Conservation (phyloP, 2,329 filamentous ascomycete species). For the Fusarium tuaranense region DNA sequence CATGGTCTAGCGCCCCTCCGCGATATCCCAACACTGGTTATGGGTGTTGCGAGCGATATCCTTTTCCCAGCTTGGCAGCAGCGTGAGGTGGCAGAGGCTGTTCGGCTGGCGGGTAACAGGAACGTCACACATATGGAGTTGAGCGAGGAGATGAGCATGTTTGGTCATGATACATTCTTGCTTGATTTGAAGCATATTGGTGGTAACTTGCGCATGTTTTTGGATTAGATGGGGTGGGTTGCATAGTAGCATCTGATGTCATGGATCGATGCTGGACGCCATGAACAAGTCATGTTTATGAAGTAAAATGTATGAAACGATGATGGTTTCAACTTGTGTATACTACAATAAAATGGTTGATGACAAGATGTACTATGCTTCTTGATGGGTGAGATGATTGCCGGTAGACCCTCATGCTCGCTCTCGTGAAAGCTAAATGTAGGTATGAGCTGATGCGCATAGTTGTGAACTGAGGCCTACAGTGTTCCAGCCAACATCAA, state of each 20-base stretch:
- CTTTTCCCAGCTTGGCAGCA: conserved; percentile 99
- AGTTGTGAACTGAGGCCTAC: neutral
- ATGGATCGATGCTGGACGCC: neutral
- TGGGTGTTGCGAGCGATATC: conserved; percentile 96
- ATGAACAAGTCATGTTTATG: neutral
- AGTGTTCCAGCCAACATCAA: neutral
- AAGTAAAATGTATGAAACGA: neutral
- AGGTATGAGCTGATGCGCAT: neutral
- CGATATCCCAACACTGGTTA: conserved; percentile 84
- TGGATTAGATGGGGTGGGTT: conserved; percentile 62
- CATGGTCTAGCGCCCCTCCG: conserved; percentile 77
- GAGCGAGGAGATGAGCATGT: conserved; percentile 92
- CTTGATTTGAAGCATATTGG: conserved; percentile 93
- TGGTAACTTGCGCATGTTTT: conserved; percentile 82
- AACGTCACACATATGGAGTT: conserved; percentile 90
- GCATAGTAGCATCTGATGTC: neutral
- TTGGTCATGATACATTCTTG: conserved; percentile 96
- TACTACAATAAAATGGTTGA: neutral
- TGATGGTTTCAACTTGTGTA: neutral
- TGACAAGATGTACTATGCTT: neutral
- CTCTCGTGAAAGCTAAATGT: neutral
- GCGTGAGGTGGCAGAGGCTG: conserved; percentile 87
- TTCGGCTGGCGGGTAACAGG: conserved; percentile 81
- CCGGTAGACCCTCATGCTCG: neutral
- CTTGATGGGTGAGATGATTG: neutral